Evolutionary conservation across 2,329 filamentous ascomycete species (phyloP).

Genomic region (Scedosporium dehoogii): DNA sequence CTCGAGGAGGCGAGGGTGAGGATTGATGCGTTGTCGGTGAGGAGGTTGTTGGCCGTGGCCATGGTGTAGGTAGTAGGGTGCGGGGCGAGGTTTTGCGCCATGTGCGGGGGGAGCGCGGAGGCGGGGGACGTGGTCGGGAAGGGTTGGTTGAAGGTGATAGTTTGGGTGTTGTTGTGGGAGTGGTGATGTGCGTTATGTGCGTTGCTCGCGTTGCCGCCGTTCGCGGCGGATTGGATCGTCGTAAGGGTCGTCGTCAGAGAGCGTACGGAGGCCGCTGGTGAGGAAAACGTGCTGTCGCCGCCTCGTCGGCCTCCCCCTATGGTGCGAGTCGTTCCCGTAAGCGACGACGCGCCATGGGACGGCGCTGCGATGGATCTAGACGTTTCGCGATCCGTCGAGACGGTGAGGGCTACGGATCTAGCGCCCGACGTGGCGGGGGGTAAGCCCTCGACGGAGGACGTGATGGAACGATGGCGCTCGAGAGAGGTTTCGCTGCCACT

Average conservation of each 20-base stretch:
- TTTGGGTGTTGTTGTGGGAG: constrained; percentile 22
- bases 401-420: constrained; percentile 66
- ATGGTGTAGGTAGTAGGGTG: constrained; percentile 63
- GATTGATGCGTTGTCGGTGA: constrained; percentile 80
- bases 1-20: constrained; percentile 75
- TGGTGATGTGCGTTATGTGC: constrained; percentile 30
- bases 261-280: constrained; percentile 68
- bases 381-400: constrained; percentile 75
- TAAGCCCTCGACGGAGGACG: constrained; percentile 49
- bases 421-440: constrained; percentile 52
- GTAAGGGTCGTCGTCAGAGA: constrained; percentile 77
- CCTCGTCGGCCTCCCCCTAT: constrained; percentile 54
- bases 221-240: constrained; percentile 68
- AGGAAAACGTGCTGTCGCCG: constrained; percentile 69
- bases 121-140: constrained; percentile 55
- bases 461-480: constrained; percentile 42
- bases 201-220: constrained; percentile 34
- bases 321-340: constrained; percentile 66
- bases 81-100: constrained; percentile 38
- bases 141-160: constrained; percentile 53
- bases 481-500: constrained; percentile 45
- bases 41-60: constrained; percentile 72
- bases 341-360: constrained; percentile 58
- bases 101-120: constrained; percentile 63
- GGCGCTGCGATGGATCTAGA: constrained; percentile 64